Conservation (phyloP, 495 filamentous ascomycete species). For the Monascus purpureus region DNA sequence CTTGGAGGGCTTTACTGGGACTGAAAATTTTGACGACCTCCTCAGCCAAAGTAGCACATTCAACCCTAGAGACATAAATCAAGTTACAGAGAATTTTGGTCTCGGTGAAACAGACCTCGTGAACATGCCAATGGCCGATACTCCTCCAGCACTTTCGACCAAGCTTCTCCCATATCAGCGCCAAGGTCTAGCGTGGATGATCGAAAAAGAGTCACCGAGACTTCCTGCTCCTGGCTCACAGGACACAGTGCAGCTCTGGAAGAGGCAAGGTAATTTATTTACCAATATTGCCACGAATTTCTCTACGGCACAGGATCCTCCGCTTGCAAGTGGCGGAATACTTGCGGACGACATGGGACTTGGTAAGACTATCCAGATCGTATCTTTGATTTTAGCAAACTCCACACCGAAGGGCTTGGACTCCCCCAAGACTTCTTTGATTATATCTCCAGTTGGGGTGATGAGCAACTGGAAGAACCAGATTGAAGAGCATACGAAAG, state of each 20-base stretch:
- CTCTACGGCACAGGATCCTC: slow-evolving; percentile 38
- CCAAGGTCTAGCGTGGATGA: slow-evolving; percentile 74
- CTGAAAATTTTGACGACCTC: slow-evolving; percentile 43
- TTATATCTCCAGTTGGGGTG: slow-evolving; percentile 71
- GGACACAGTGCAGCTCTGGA: slow-evolving; percentile 74
- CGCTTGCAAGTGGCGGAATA: slow-evolving; percentile 66
- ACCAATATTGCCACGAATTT: slow-evolving; percentile 70
- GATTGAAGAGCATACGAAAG: slow-evolving; percentile 56
- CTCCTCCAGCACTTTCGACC: slow-evolving; percentile 49
- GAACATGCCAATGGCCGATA: slow-evolving; percentile 58
- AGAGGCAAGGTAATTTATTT: slow-evolving; percentile 38
- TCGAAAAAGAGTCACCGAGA: slow-evolving; percentile 55
- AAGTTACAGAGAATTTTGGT: slow-evolving; percentile 56
- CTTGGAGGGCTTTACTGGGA: slow-evolving; percentile 11
- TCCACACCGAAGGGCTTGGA: slow-evolving; percentile 19
- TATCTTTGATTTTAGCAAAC: slow-evolving; percentile 63
- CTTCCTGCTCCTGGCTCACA: slow-evolving; percentile 47
- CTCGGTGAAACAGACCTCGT: slow-evolving; percentile 52
- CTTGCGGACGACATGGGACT: slow-evolving; percentile 92
- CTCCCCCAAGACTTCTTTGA: slow-evolving; percentile 50
- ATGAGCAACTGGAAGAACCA: slow-evolving; percentile 91
- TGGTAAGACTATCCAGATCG: slow-evolving; percentile 83
- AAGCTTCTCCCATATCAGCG: slow-evolving; percentile 70
- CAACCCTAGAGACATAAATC: slow-evolving; percentile 51
- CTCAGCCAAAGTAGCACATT: slow-evolving; percentile 54